Evolutionary conservation across 208 protist genomes (phyloP), one percentile per base, ranked within the genome.

Genomic region (Naegleria fowleri): DNA sequence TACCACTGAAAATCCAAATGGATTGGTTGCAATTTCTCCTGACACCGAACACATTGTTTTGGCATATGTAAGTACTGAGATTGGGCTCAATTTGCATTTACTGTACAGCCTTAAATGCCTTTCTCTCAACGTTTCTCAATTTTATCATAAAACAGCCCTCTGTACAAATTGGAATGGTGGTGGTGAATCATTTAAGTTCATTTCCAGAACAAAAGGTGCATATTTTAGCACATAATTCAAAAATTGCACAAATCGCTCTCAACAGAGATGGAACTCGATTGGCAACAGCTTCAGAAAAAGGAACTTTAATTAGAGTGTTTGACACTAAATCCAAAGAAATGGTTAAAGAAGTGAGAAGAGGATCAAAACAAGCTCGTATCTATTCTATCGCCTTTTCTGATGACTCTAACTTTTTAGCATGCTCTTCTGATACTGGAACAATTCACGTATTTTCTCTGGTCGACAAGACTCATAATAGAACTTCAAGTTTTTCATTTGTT

Each of bases 231-330:
- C 96, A 97, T 86, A 94, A 97, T 55, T 93, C 94, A 33, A 48
- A 95, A n/a, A 92, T 98, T 5, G 88, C 91, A 15, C 94, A 92
- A 59, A 83, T 98, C 13, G 95, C 95, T 6, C 90, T 98, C n/a
- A 98, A 95, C 86, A 90, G 91, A 36, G 95, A 98, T 93, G 97
- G 97, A 40, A 95, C 95, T 0, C 79, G 93, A 9, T 88, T 98
- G 5, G 96, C 96, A 76, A 98, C 97, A 2, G 94, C 96, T 0
- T 96, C 94, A 29, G 96, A 98, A 87, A 96, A 95, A 75, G 97
- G 97, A 29, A 98, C 97, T 0, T 88, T 98, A 7, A 95, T 98
- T 48, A 92, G 96, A 48, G 92, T 98, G 3, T 98, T 95, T 90
- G 96, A 98, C 92, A 96, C 96, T 7, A 86, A 51, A 29, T 95